Percentiles rank a stretch among this genome's conserved stretches.
Evolutionary conservation across 108 stramenopile genomes (phyloP).

Genomic region (Pseudonitzschia delicatissima): DNA sequence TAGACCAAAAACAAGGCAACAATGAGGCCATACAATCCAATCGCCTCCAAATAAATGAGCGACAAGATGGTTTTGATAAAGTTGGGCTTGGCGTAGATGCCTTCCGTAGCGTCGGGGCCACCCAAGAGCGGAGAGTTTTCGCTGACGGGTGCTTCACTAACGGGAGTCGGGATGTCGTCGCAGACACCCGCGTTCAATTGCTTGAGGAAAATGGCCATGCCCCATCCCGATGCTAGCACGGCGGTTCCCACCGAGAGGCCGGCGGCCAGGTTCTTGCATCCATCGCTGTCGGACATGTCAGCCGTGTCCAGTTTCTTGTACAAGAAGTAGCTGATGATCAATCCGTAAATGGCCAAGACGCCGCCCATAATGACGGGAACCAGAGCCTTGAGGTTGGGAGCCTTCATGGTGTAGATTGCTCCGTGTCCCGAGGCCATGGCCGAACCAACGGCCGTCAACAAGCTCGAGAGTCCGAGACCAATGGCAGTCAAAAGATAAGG

Average conservation of each 20-base stretch:
- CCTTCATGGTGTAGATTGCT: conserved; percentile 32
- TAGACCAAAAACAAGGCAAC: conserved; percentile 47
- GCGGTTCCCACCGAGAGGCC: conserved; percentile 59
- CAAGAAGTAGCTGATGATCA: conserved; percentile 46
- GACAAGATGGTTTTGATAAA: conserved; percentile 14
- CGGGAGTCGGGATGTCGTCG: neutral
- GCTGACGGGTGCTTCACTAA: conserved; percentile 1
- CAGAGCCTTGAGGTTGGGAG: neutral
- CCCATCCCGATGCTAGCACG: conserved; percentile 47
- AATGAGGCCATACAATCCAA: conserved; percentile 66
- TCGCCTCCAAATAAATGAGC: conserved; percentile 57
- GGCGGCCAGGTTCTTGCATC: conserved; percentile 45
- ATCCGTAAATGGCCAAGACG: conserved; percentile 61
- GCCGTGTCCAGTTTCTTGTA: conserved; percentile 25
- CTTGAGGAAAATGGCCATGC: conserved; percentile 45
- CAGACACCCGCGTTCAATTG: conserved; percentile 19
- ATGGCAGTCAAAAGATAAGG: conserved; percentile 31
- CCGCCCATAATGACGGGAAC: conserved; percentile 52
- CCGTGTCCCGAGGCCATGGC: conserved; percentile 41
- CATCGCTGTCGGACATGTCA: conserved; percentile 23
- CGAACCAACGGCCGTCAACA: conserved; percentile 38
- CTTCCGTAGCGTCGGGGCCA: neutral
- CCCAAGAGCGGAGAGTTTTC: neutral
- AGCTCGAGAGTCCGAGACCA: conserved; percentile 47
- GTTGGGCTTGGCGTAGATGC: neutral